A percentile compares a stretch with the other conserved stretches of the same genome.
phyloP scores from a whole-genome alignment of 148 eudicot species.

The Chenopodium album region DNA sequence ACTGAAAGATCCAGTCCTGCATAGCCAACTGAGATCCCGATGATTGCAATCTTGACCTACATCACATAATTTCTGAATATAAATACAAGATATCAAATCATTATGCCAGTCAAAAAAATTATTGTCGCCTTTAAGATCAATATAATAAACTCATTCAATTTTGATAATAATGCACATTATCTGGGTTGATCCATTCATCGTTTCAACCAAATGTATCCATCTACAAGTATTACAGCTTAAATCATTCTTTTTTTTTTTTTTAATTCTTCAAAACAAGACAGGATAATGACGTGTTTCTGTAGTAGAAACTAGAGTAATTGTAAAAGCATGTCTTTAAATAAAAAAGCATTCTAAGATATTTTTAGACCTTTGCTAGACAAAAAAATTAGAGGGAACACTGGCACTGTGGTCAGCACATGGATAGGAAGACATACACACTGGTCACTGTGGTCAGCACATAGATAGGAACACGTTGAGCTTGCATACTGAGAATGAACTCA shows the following conservation, averaged over 20 bases:
- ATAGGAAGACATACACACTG: conserved; percentile 8
- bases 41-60: conserved; percentile 89
- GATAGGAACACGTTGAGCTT: neutral
- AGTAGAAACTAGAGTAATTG: neutral
- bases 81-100: conserved; percentile 6
- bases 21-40: conserved; percentile 84
- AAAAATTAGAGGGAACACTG: neutral
- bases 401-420: neutral
- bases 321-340: neutral
- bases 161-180: neutral
- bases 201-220: neutral
- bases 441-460: neutral
- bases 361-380: neutral
- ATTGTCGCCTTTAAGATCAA: neutral
- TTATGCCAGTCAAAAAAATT: conserved; percentile 7
- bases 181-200: neutral
- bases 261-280: neutral
- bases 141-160: neutral
- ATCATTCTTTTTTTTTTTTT: neutral
- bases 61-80: conserved; percentile 1
- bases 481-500: neutral
- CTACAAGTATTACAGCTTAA: neutral
- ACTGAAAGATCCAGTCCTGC: conserved; percentile 81
- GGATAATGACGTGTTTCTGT: neutral
- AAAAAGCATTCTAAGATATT: neutral